Evolutionary conservation across 768 basidiomycete species (phyloP).

Genomic region (Tulasnella calospora): DNA sequence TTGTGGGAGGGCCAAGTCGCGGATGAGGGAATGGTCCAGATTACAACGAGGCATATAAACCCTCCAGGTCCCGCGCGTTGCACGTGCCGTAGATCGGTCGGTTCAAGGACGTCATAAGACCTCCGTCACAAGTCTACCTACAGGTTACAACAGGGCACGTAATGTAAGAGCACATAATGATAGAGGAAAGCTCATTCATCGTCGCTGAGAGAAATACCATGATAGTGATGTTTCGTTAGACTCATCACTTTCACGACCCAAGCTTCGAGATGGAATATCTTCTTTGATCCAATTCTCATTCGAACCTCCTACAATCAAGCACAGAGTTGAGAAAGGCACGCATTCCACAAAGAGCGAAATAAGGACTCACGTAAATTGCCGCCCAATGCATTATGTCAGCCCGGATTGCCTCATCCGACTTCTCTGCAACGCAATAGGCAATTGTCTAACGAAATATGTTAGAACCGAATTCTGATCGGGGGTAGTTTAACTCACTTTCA

Average conservation of each 20-base stretch:
- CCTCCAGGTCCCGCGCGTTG: not conserved
- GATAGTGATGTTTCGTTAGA: constrained; percentile 53
- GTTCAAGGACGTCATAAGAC: not conserved
- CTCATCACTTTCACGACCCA: constrained; percentile 98
- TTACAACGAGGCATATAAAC: constrained; percentile 3
- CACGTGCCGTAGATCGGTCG: not conserved
- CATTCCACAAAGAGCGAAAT: not conserved
- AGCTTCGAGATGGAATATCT: constrained; percentile 96
- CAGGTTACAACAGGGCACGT: not conserved
- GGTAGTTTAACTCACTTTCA: constrained; percentile 59
- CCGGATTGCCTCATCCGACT: constrained; percentile 85
- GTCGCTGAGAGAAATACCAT: constrained; percentile 19
- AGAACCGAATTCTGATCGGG: not conserved
- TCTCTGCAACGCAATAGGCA: constrained; percentile 78
- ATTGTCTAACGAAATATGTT: constrained; percentile 58
- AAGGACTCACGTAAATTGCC: constrained; percentile 75
- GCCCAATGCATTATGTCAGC: constrained; percentile 97
- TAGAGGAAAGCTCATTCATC: not conserved
- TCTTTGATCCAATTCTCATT: constrained; percentile 89
- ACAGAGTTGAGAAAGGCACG: not conserved
- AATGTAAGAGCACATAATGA: not conserved
- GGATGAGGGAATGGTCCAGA: not conserved
- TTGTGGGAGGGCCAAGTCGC: not conserved
- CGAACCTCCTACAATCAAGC: constrained; percentile 65
- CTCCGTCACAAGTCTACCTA: not conserved